Base-by-base conservation (phyloP, 176 grass and related monocot genomes). In the Paspalum notatum region DNA sequence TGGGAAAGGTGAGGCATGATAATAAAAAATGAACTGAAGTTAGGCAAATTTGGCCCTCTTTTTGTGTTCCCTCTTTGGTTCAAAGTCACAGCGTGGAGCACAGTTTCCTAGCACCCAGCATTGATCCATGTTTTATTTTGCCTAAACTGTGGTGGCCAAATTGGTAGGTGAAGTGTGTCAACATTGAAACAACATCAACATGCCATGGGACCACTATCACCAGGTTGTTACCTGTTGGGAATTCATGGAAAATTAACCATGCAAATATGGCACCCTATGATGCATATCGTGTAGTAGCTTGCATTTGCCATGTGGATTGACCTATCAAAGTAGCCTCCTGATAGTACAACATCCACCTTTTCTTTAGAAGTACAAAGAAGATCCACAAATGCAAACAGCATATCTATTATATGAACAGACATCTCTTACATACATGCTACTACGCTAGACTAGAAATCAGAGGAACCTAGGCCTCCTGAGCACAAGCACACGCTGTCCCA, bases 11-110 rank as follows among this genome's bases (percentile, higher is more conserved):
- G 52, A 41, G 52, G 12, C 15, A 10, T n/a, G 27, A 20, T 10
- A 41, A 42, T 38, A 37, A 74, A 53, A 39, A 12, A 41, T 22
- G 53, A 52, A 54, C 26, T 11, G 24, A 83, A 66, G 21, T 54
- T 54, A 74, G 25, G 47, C 15, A 82, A 74, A 17, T 74, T 75
- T 75, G 38, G 20, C 63, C 8, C 52, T 54, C 52, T 47, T 24
- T 77, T 32, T 77, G 24, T 49, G 24, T 5, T 0, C 18, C 27
- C 7, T 20, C 18, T 14, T 62, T 59, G 16, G 40, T 68, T 56
- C 39, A 54, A 68, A 53, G 32, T 66, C 46, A 43, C 21, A 68
- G 40, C 13, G 17, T 7, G 11, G 0, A 12, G 9, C 20, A 21
- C 4, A 37, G 42, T 47, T 70, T 38, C 54, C 49, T 27, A 80